Conservation (phyloP, 23 red algal genomes). For the Pyropia yezoensis region DNA sequence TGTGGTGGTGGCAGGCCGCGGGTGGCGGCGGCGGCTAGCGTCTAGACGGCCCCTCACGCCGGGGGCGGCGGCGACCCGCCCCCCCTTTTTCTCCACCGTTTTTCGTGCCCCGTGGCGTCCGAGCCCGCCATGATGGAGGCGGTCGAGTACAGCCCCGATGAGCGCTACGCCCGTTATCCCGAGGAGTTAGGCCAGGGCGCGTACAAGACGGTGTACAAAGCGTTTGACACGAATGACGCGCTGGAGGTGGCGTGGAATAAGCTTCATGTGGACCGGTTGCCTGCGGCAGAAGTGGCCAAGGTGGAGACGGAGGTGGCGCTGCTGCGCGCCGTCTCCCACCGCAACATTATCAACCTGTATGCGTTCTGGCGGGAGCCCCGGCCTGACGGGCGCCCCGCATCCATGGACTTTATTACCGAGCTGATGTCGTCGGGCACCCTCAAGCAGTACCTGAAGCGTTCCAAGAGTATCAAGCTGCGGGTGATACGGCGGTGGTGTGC, state of each 20-base stretch:
- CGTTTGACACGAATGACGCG: slow-evolving; percentile 89
- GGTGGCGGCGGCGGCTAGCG: no score
- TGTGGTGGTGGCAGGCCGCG: no score
- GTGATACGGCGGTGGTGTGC: slow-evolving; percentile 92
- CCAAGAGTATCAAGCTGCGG: slow-evolving; percentile 85
- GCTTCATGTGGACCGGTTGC: slow-evolving; percentile 80
- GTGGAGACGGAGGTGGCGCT: slow-evolving; percentile 87
- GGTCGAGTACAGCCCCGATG: no score
- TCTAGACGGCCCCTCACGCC: no score
- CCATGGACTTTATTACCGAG: slow-evolving; percentile 95
- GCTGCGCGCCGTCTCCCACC: slow-evolving; percentile 65
- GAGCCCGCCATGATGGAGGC: no score
- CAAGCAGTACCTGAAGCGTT: slow-evolving; percentile 82
- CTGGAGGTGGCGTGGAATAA: slow-evolving; percentile 99
- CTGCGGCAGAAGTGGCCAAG: slow-evolving; percentile 64
- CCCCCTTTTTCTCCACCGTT: no score
- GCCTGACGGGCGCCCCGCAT: slow-evolving; percentile 1
- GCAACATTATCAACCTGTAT: slow-evolving; percentile 94
- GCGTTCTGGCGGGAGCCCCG: slow-evolving; percentile 32
- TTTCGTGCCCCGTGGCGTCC: no score
- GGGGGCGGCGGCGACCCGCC: no score
- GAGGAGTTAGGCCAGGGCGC: slow-evolving; percentile 55
- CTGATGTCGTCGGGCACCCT: slow-evolving; percentile 96
- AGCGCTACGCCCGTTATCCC: no score
- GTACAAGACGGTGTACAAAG: slow-evolving; percentile 99